Percentiles rank a stretch among this genome's conserved stretches.
Conservation (phyloP, 805 yeast species). For the Lipomyces spencermartinsiae region DNA sequence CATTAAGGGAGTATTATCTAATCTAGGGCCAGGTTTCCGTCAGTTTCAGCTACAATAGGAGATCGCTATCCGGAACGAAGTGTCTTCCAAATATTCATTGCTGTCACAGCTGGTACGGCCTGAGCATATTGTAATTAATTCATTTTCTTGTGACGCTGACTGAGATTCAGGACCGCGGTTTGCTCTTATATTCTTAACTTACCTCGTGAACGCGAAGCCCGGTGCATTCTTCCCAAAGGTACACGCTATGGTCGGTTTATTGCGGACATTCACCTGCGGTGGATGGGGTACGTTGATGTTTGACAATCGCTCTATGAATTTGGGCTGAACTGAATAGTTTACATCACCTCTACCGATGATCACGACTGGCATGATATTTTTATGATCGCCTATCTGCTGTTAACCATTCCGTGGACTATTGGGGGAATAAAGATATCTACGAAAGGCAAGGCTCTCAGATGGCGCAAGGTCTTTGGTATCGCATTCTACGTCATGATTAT, state of each 20-base stretch:
- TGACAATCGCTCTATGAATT: not conserved
- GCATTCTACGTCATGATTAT: conserved; percentile 74
- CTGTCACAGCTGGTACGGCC: conserved; percentile 75
- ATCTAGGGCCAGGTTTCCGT: conserved; percentile 63
- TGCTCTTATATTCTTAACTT: conserved; percentile 32
- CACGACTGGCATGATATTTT: conserved; percentile 95
- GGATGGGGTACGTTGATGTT: conserved; percentile 66
- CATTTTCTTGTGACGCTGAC: conserved; percentile 59
- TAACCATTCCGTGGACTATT: conserved; percentile 91
- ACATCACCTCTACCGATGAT: conserved; percentile 95
- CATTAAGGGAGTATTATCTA: not conserved
- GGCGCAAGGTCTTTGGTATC: conserved; percentile 59
- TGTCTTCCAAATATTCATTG: conserved; percentile 87
- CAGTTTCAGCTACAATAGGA: conserved; percentile 96
- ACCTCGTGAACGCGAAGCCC: conserved; percentile 32
- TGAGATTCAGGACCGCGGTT: conserved; percentile 43
- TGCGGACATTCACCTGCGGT: conserved; percentile 95
- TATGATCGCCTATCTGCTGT: conserved; percentile 87
- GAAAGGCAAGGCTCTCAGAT: conserved; percentile 52
- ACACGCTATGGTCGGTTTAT: conserved; percentile 61
- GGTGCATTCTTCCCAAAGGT: conserved; percentile 49
- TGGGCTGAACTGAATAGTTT: conserved; percentile 54
- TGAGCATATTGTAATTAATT: conserved; percentile 41
- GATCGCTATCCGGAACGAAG: conserved; percentile 96
- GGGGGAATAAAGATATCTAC: conserved; percentile 61